Base-by-base conservation (phyloP, 257 asterid genomes). In the Misopates orontium region DNA sequence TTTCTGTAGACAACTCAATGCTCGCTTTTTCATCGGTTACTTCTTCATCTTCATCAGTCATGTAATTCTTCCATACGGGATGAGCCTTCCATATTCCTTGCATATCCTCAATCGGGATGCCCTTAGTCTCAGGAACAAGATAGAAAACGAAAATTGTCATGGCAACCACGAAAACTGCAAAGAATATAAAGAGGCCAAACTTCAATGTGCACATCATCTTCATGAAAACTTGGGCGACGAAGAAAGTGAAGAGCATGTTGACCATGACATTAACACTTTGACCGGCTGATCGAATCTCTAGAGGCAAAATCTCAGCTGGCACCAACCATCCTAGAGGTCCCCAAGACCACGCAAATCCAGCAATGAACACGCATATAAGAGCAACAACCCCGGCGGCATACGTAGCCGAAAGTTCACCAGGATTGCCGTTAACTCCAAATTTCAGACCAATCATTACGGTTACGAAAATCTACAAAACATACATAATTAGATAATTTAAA, bases 281-380 rank as follows among this genome's bases (percentile, higher is more conserved):
- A 14, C 61, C 61, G 4, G 42, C 61, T 13, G 61, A 56, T 56
- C 61, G 41, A 8, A 56, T 28, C 61, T 56, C 61, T 0, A 56
- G 61, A 10, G 61, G 61, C 61, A 56, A 24, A 4, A 56, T 25
- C 15, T 56, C 61, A 13, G 40, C 9, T 1, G 61, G 61, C 12
- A 56, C 61, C 20, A 56, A 28, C 61, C 61, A 56, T 13, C 61
- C 61, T 16, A 56, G 19, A 3, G 61, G 61, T 2, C 61, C 61
- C 61, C 61, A 56, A 0, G 61, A 56, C 61, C 61, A 56, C 13
- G 61, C 61, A 9, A 56, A 56, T 12, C 44, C 61, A 10, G 61
- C 61, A 6, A 56, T 36, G n/a, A 24, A 56, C 4, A 56, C 20
- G 12, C 61, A 56, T 11, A 56, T 56, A 7, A 21, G 10, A 4